Conservation (phyloP, 1,139 yeast species). For the Yamadazyma triangularis region DNA sequence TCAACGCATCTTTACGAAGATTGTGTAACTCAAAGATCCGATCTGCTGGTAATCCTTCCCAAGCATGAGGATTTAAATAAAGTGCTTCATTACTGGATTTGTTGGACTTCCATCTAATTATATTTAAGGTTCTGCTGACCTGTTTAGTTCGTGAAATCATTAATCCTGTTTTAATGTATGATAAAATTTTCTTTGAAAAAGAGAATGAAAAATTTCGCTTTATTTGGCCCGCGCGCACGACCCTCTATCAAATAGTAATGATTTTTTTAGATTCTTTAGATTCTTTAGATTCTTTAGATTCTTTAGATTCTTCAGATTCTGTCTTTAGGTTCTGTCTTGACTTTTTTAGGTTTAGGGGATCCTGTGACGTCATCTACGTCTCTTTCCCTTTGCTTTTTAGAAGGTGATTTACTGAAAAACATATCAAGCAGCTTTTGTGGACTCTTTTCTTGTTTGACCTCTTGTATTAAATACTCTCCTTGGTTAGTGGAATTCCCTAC, state of each 20-base stretch:
- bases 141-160: background rate
- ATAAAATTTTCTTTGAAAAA: too few relatives aligned
- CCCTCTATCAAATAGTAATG: too few relatives aligned
- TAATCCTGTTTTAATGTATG: too few relatives aligned
- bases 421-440: slow-evolving; percentile 22
- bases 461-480: slow-evolving; percentile 38
- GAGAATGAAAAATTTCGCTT: too few relatives aligned
- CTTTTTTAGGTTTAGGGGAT: too few relatives aligned
- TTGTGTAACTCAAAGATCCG: slow-evolving; percentile 57
- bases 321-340: too few relatives aligned
- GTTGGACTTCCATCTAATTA: slow-evolving; percentile 7
- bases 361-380: too few relatives aligned
- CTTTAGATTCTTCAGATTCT: too few relatives aligned
- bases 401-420: slow-evolving; percentile 24
- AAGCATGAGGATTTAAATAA: slow-evolving; percentile 55
- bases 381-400: too few relatives aligned
- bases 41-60: slow-evolving; percentile 67
- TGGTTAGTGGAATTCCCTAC: slow-evolving; percentile 63
- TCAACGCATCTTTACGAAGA: slow-evolving; percentile 52
- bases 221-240: too few relatives aligned
- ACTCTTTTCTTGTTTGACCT: slow-evolving; percentile 14
- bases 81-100: slow-evolving; percentile 17
- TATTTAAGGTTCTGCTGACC: slow-evolving; percentile 1
- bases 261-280: too few relatives aligned
- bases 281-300: too few relatives aligned